These are phyloP conservation scores for Candida dendrica DNA, from an alignment of 805 yeast species.

Conservation along the genomic window DNA sequence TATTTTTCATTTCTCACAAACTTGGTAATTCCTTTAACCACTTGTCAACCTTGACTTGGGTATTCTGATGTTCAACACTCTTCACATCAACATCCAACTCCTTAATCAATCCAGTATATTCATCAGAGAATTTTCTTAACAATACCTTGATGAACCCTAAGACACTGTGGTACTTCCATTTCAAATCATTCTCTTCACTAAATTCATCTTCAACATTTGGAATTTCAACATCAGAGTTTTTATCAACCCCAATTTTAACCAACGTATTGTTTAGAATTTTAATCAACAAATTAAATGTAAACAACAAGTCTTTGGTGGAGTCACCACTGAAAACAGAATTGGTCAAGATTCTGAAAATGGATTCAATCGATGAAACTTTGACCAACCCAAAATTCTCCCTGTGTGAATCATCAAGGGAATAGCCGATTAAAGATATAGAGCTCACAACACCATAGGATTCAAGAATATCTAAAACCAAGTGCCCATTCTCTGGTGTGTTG, in stretches of 20 bases:
- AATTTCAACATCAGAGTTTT: constrained; percentile 15
- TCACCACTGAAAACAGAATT: constrained; percentile 16
- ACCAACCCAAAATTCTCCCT: constrained; percentile 29
- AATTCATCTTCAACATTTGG: constrained; percentile 21
- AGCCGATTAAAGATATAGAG: constrained; percentile 33
- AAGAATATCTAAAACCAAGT: constrained; percentile 47
- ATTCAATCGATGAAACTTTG: constrained; percentile 40
- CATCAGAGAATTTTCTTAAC: constrained; percentile 37
- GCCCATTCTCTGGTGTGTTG: constrained; percentile 57
- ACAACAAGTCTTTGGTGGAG: constrained; percentile 20
- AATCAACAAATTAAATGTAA: constrained; percentile 21
- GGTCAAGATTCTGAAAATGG: constrained; percentile 29
- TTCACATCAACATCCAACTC: constrained; percentile 28
- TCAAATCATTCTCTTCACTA: constrained; percentile 25
- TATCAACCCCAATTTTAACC: constrained; percentile 9
- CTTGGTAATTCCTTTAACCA: constrained; percentile 29
- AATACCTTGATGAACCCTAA: constrained; percentile 30
- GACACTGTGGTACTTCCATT: constrained; percentile 35
- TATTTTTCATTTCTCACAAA: constrained; percentile 3
- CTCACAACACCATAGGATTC: constrained; percentile 37
- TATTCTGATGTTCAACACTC: constrained; percentile 25
- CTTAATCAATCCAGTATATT: constrained; percentile 25
- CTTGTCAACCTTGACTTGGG: constrained; percentile 18
- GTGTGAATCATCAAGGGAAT: constrained; percentile 30
- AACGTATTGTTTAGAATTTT: constrained; percentile 15